A percentile compares a stretch with the other conserved stretches of the same genome.
Evolutionary conservation across 129 eudicot genomes (phyloP).

Genomic region (Heracleum sosnowskyi): DNA sequence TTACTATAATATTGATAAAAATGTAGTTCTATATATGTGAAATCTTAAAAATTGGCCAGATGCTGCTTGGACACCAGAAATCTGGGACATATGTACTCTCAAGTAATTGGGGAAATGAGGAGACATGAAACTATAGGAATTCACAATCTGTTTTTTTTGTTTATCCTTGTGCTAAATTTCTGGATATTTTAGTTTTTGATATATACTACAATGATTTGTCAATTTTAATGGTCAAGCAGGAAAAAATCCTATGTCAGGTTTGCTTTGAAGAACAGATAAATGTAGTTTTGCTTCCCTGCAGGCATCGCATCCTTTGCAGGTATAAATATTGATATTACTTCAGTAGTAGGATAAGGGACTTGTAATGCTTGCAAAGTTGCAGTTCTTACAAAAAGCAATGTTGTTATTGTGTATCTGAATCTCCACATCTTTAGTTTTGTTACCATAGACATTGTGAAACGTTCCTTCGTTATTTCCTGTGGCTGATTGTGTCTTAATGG

Average conservation of each 20-base stretch:
- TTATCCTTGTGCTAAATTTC: background rate
- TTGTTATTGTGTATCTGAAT: background rate
- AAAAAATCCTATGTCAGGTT: conserved; percentile 77
- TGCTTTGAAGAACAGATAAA: conserved; percentile 85
- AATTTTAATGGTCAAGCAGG: conserved; percentile 40
- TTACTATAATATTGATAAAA: background rate
- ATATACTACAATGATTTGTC: background rate
- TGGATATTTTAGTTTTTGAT: background rate
- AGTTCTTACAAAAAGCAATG: background rate
- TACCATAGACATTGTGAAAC: background rate
- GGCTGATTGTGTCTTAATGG: conserved; percentile 1
- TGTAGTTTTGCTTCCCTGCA: conserved; percentile 80
- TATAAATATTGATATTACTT: conserved; percentile 11
- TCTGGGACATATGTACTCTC: background rate
- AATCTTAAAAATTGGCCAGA: background rate
- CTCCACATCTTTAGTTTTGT: background rate
- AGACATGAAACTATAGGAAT: background rate
- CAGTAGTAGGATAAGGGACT: background rate
- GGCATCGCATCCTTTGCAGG: conserved; percentile 91
- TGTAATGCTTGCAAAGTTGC: background rate
- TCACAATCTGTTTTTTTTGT: background rate
- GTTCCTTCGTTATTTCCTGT: background rate
- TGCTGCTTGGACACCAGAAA: background rate
- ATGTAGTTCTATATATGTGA: background rate
- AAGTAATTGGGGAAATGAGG: background rate